A percentile compares a stretch with the other conserved stretches of the same genome.
These are phyloP conservation scores for Cornus florida DNA, from an alignment of 148 eudicot genomes.

Conservation along the genomic window DNA sequence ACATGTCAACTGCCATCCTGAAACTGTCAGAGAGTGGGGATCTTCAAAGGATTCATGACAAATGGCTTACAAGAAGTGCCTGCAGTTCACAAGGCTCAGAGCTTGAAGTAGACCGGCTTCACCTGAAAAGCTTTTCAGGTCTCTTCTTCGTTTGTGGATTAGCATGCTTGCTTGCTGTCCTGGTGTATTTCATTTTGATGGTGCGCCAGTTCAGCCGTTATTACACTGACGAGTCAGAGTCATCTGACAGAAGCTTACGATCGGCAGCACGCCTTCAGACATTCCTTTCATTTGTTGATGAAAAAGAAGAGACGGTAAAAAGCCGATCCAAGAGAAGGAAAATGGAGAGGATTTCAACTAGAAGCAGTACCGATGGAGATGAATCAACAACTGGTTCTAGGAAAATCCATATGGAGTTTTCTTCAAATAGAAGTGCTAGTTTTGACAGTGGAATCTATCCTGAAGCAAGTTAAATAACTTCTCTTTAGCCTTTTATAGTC, in stretches of 20 bases:
- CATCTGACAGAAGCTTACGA: conserved; percentile 10
- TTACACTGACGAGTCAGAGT: conserved; percentile 18
- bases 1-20: conserved; percentile 70
- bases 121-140: conserved; percentile 66
- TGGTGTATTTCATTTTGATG: conserved; percentile 31
- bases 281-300: conserved; percentile 51
- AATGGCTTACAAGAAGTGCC: conserved; percentile 68
- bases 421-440: not conserved
- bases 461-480: not conserved
- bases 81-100: conserved; percentile 59
- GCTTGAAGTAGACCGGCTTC: conserved; percentile 48
- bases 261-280: conserved; percentile 39
- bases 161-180: conserved; percentile 49
- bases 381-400: not conserved
- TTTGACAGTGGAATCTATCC: not conserved
- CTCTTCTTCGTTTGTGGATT: conserved; percentile 55
- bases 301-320: conserved; percentile 51
- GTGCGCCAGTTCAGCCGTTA: conserved; percentile 35
- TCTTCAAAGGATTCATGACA: conserved; percentile 71
- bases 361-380: conserved; percentile 6
- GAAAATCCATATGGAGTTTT: not conserved
- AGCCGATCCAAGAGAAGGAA: conserved; percentile 46
- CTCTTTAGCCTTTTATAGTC: too few relatives aligned
- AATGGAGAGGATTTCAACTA: conserved; percentile 31
- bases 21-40: conserved; percentile 72